Conservation (phyloP, 257 asterid species). For the Gentiana dahurica region DNA sequence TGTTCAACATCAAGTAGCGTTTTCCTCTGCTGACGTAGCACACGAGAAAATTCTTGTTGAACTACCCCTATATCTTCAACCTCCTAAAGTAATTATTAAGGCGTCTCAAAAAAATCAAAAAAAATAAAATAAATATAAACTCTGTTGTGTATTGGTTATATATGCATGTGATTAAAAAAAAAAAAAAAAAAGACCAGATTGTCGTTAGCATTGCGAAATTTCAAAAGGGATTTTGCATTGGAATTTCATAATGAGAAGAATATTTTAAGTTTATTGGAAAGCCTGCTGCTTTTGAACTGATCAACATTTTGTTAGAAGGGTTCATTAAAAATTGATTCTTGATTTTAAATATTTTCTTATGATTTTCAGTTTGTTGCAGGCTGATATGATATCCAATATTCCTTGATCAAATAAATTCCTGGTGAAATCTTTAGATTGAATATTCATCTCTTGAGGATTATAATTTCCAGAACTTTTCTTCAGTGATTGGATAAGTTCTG, state of each 20-base stretch:
- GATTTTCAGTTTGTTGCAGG: not conserved
- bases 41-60: conserved; percentile 4
- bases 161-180: not conserved
- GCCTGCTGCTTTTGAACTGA: too few relatives aligned
- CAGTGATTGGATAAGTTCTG: not conserved
- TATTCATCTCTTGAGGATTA: not conserved
- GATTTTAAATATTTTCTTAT: not conserved
- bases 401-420: not conserved
- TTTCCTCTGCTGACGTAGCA: not conserved
- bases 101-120: too few relatives aligned
- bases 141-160: conserved; percentile 1
- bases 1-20: too few relatives aligned
- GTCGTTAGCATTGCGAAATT: not conserved
- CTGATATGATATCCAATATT: not conserved
- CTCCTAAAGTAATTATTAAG: not conserved
- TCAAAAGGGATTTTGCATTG: too few relatives aligned
- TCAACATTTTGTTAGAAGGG: too few relatives aligned
- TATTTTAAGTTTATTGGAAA: not conserved
- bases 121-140: not conserved
- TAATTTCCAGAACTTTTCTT: too few relatives aligned
- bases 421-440: too few relatives aligned
- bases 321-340: not conserved
- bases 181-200: not conserved
- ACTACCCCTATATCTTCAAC: conserved; percentile 3
- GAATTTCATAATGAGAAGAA: not conserved